A percentile compares a stretch with the other conserved stretches of the same genome.
These are phyloP conservation scores for Alnus rubra DNA, from an alignment of 306 rosid genomes.

Conservation along the genomic window DNA sequence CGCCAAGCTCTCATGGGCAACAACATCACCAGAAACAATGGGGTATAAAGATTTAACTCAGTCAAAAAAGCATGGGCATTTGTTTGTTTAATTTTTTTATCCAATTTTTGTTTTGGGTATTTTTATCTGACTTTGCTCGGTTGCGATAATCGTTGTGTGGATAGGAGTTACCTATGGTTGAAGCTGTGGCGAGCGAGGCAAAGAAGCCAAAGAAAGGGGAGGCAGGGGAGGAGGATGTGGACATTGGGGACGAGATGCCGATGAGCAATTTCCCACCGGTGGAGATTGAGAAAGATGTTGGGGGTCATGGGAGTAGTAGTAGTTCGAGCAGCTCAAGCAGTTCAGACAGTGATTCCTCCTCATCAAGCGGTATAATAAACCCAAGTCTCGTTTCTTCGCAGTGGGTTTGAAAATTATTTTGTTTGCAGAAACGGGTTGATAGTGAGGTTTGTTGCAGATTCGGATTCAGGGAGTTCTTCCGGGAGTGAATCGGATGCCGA, in stretches of 20 bases:
- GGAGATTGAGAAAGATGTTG: conserved; percentile 87
- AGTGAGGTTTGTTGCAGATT: conserved; percentile 50
- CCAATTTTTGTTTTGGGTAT: neutral
- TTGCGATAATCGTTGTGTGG: neutral
- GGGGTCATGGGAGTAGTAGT: conserved; percentile 67
- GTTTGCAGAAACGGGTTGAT: conserved; percentile 5
- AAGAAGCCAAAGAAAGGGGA: conserved; percentile 86
- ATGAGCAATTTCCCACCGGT: conserved; percentile 78
- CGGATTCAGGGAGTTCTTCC: conserved; percentile 88
- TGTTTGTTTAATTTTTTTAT: conserved; percentile 4
- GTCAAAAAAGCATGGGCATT: neutral
- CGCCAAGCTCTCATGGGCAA: conserved; percentile 71
- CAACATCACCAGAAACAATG: conserved; percentile 48
- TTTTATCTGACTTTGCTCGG: neutral
- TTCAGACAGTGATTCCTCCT: conserved; percentile 88
- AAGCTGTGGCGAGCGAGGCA: conserved; percentile 37
- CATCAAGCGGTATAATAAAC: conserved; percentile 77
- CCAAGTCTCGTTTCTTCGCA: neutral
- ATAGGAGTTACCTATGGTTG: conserved; percentile 52
- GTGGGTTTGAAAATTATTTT: neutral
- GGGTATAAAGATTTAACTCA: conserved; percentile 45
- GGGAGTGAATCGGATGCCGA: conserved; percentile 91
- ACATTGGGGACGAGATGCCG: conserved; percentile 95
- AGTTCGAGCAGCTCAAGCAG: conserved; percentile 83
- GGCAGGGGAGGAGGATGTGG: conserved; percentile 88